Base-by-base conservation (phyloP, 2,329 filamentous ascomycete genomes). In the Chaetothyriales sp. region DNA sequence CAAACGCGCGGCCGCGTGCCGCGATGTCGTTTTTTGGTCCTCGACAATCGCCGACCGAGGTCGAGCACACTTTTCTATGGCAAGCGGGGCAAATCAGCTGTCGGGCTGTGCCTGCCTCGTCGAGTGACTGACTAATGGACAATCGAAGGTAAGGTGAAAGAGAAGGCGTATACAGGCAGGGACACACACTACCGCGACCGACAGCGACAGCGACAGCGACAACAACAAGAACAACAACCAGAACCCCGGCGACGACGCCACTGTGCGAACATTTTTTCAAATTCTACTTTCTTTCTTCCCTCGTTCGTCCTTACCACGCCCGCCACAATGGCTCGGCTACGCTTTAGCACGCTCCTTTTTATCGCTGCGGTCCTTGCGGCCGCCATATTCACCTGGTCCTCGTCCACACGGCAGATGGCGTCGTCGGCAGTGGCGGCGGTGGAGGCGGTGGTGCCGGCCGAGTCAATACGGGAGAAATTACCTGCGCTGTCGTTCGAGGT, bases 321-420 rank as follows among this genome's bases (percentile, higher is more conserved):
- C 2, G 3, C 32, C 15, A 36, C 51, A 18, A 60, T 60, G 58
- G 49, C 58, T 43, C 57, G 52, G 7, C 50, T 49, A 36, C 54
- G 51, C 46, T 55, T 60, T 43, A 45, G 46, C 28, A 68, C 68
- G 12, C 64, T 66, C 26, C 60, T 73, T 22, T 57, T 73, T 52
- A 62, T 67, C 43, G 64, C 67, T 42, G 65, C 71, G 51, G 60
- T 71, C 47, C 68, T 70, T 48, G 61, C 72, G 51, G 66, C 66
- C 46, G 61, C 69, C 19, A 60, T 70, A 25, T 61, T 72, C 22
- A 61, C 72, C 36, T 68, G 72, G 43, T 66, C 72, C 51, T 71
- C 70, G 6, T 66, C 68, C 10, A 67, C 69, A 2, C 63, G 68
- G 28, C 54, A 63, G 18, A 62, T 50, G 46, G 58, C 46, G 49